Evolutionary conservation across 1,139 yeast genomes (phyloP).

Genomic region (Suhomyces bribrorum): DNA sequence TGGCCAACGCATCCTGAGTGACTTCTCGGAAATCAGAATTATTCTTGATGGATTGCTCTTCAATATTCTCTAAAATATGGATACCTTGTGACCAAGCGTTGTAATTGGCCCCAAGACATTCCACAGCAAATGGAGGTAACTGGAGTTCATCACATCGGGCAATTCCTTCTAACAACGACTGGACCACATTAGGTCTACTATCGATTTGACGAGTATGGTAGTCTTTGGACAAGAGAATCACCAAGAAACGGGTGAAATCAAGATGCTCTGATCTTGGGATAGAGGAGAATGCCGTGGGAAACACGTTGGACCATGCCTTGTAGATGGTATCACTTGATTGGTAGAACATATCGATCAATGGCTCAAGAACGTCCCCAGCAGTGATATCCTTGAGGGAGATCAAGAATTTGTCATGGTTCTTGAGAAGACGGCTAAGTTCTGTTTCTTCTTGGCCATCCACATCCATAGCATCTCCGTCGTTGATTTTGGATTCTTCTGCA

Average conservation of each 20-base stretch:
- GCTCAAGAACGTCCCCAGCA: constrained; percentile 63
- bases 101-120: constrained; percentile 83
- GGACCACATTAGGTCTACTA: constrained; percentile 83
- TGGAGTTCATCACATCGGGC: constrained; percentile 71
- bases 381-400: constrained; percentile 42
- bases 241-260: constrained; percentile 79
- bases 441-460: constrained; percentile 14
- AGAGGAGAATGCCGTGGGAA: constrained; percentile 76
- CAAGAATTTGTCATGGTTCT: constrained; percentile 55
- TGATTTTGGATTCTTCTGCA: too few relatives aligned
- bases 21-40: constrained; percentile 78
- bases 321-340: constrained; percentile 80
- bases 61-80: constrained; percentile 75
- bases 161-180: constrained; percentile 79
- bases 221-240: constrained; percentile 80
- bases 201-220: constrained; percentile 89
- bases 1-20: constrained; percentile 87
- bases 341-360: constrained; percentile 80
- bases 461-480: constrained; percentile 25
- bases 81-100: constrained; percentile 93
- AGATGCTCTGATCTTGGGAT: constrained; percentile 78
- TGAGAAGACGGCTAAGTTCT: constrained; percentile 40
- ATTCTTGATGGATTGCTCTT: constrained; percentile 63
- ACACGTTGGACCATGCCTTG: constrained; percentile 79
- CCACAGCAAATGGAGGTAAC: constrained; percentile 93